phyloP scores from a whole-genome alignment of 2,329 filamentous ascomycete species.

The Thermothelomyces thermophilus region DNA sequence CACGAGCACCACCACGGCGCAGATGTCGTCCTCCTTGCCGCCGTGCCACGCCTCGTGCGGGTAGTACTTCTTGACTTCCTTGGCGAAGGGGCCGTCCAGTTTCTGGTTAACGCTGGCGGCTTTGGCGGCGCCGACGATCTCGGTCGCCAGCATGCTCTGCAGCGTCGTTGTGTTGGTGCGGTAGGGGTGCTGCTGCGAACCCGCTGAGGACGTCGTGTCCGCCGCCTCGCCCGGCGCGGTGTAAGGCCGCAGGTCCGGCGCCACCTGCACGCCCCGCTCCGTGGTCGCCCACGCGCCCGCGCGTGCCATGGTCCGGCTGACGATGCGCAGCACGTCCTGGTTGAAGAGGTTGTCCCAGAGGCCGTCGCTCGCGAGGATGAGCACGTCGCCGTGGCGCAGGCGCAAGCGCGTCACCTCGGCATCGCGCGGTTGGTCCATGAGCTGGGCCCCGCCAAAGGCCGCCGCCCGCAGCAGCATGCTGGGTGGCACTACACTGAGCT shows the following conservation, averaged over 20 bases:
- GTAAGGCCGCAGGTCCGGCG: constrained; percentile 50
- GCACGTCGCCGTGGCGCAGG: constrained; percentile 82
- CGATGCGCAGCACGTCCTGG: constrained; percentile 77
- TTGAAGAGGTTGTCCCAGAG: constrained; percentile 94
- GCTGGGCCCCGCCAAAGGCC: constrained; percentile 73
- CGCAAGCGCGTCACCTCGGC: constrained; percentile 70
- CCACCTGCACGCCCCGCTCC: constrained; percentile 55
- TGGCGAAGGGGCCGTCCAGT: constrained; percentile 87
- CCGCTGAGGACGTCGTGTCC: constrained; percentile 13
- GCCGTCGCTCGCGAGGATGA: constrained; percentile 91
- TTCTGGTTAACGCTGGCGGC: constrained; percentile 73
- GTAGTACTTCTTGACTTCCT: constrained; percentile 82
- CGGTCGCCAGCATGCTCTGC: constrained; percentile 71
- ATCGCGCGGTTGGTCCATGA: constrained; percentile 78
- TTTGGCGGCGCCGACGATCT: constrained; percentile 78
- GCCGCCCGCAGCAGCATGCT: constrained; percentile 71
- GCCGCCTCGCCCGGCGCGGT: constrained; percentile 39
- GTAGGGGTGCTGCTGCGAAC: too few relatives aligned
- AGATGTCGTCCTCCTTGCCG: constrained; percentile 94
- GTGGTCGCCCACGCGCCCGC: constrained; percentile 67
- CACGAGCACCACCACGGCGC: constrained; percentile 72
- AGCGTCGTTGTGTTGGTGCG: too few relatives aligned
- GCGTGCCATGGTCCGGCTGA: constrained; percentile 68
- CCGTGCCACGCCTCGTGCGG: constrained; percentile 82
- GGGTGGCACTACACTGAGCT: constrained; percentile 81